Evolutionary conservation across 768 basidiomycete species (phyloP).

Genomic region (Cystobasidium onofrii): DNA sequence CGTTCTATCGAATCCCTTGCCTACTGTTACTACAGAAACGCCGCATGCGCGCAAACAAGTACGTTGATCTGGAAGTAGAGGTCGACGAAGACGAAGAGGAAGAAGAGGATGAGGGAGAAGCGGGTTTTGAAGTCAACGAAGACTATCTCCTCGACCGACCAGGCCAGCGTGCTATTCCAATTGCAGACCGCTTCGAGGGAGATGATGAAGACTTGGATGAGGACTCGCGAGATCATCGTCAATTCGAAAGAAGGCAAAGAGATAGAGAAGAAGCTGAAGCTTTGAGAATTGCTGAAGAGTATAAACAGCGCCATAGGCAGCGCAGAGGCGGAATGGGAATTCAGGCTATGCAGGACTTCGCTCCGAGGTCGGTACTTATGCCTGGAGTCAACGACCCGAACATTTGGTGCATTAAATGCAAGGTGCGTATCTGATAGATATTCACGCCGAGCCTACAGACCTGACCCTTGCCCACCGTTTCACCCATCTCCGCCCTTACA

Average conservation of each 20-base stretch:
- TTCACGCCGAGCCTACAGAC: too few relatives aligned
- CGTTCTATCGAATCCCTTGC: conserved; percentile 26
- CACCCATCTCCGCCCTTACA: conserved; percentile 44
- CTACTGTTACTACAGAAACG: conserved; percentile 54
- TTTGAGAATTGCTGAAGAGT: conserved; percentile 51
- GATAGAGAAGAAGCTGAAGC: conserved; percentile 51
- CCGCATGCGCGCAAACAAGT: conserved; percentile 59
- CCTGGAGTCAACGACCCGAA: conserved; percentile 92
- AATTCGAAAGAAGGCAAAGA: conserved; percentile 38
- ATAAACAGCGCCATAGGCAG: conserved; percentile 61
- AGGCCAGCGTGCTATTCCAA: conserved; percentile 87
- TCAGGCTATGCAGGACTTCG: conserved; percentile 59
- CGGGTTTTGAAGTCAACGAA: conserved; percentile 47
- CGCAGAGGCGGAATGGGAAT: conserved; percentile 49
- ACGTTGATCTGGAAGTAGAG: conserved; percentile 92
- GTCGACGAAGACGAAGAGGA: conserved; percentile 97
- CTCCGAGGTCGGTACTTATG: conserved; percentile 89
- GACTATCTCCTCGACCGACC: conserved; percentile 55
- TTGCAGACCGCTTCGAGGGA: conserved; percentile 67
- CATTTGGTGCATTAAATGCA: conserved; percentile 89
- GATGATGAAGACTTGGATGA: conserved; percentile 55
- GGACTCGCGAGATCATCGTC: conserved; percentile 44
- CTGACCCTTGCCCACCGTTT: too few relatives aligned
- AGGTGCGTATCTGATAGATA: conserved; percentile 56
- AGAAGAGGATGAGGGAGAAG: conserved; percentile 56